Percentiles rank a stretch among this genome's conserved stretches.
Evolutionary conservation across 2,329 filamentous ascomycete genomes (phyloP).

Genomic region (Rutstroemia sp.): DNA sequence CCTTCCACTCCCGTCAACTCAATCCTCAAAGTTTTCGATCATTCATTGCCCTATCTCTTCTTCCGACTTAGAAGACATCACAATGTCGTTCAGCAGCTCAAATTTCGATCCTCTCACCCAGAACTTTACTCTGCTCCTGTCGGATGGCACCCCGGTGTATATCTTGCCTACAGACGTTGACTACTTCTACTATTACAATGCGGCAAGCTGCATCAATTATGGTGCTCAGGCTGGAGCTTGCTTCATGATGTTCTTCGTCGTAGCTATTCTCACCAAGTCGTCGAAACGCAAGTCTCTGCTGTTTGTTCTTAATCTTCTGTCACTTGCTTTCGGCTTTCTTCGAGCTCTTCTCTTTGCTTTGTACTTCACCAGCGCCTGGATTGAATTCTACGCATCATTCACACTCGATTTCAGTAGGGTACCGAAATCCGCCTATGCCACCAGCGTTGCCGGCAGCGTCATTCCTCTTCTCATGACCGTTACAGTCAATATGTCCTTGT

Average conservation of each 20-base stretch:
- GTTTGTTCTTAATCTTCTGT: conserved; percentile 51
- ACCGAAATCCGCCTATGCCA: conserved; percentile 34
- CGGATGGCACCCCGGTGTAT: conserved; percentile 36
- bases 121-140: conserved; percentile 37
- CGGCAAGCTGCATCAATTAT: conserved; percentile 47
- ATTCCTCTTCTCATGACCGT: conserved; percentile 45
- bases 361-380: conserved; percentile 44
- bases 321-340: conserved; percentile 46
- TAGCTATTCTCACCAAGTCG: conserved; percentile 49
- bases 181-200: conserved; percentile 38
- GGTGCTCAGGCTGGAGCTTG: conserved; percentile 54
- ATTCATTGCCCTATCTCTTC: neutral
- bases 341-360: conserved; percentile 41
- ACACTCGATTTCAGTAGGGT: conserved; percentile 39
- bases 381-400: conserved; percentile 43
- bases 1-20: neutral
- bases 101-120: conserved; percentile 45
- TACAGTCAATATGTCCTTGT: conserved; percentile 50
- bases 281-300: conserved; percentile 51
- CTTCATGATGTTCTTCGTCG: conserved; percentile 46
- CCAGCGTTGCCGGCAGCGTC: conserved; percentile 40
- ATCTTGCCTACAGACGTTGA: conserved; percentile 38
- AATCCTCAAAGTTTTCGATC: neutral
- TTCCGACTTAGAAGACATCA: neutral
- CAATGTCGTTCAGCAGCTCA: neutral